Evolutionary conservation across 495 filamentous ascomycete species (phyloP).

Genomic region (Aspergillus haitiensis): DNA sequence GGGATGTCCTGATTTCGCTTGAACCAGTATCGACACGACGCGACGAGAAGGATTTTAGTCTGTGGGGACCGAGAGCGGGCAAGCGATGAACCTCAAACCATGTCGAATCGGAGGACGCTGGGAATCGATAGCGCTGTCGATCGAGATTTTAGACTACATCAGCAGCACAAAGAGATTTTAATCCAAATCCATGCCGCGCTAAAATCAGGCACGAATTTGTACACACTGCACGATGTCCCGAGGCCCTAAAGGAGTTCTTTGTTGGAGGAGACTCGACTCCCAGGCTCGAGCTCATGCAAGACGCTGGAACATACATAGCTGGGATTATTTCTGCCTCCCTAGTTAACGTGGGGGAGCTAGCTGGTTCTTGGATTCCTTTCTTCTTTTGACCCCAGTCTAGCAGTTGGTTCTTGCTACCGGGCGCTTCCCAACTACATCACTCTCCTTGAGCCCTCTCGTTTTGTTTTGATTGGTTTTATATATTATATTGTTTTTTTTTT

Average conservation of each 20-base stretch:
- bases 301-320: no score
- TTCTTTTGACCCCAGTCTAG: no score
- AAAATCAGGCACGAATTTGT: not conserved
- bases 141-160: constrained; percentile 1
- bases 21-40: no score
- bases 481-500: not conserved
- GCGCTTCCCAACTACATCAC: constrained; percentile 35
- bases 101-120: not conserved
- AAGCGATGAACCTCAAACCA: not conserved
- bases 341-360: not conserved
- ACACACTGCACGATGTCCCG: not conserved
- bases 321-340: not conserved
- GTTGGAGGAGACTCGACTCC: not conserved
- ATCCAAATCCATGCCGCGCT: not conserved
- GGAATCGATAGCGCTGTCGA: constrained; percentile 11
- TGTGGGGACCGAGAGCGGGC: no score
- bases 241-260: not conserved
- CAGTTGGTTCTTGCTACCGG: not conserved
- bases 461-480: no score
- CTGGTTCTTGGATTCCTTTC: not conserved
- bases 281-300: no score
- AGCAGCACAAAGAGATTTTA: not conserved
- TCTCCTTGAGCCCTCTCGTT: constrained; percentile 26
- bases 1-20: no score
- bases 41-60: no score